These are phyloP conservation scores for Orbilia oligospora DNA, from an alignment of 2,329 filamentous ascomycete genomes.

Conservation along the genomic window DNA sequence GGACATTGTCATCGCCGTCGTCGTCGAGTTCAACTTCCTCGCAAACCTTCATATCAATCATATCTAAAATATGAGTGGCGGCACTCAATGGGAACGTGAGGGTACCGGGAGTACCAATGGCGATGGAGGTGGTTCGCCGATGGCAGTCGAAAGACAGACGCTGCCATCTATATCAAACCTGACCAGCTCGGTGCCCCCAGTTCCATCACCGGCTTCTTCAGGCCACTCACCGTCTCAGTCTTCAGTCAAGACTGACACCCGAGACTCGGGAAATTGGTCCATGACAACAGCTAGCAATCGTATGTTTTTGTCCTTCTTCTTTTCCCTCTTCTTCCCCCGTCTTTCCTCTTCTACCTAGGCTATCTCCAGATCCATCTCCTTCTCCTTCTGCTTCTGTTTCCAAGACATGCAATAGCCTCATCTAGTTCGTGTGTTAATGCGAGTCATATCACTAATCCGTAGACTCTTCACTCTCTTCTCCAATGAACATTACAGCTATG, in stretches of 20 bases:
- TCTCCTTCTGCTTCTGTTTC: not conserved
- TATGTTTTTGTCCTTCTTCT: slow-evolving; percentile 42
- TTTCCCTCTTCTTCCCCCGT: slow-evolving; percentile 6
- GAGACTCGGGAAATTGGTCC: slow-evolving; percentile 65
- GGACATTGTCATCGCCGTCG: slow-evolving; percentile 5
- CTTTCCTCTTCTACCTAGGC: not conserved
- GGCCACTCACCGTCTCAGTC: slow-evolving; percentile 59
- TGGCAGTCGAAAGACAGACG: slow-evolving; percentile 55
- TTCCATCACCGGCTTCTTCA: slow-evolving; percentile 54
- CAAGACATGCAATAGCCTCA: not conserved
- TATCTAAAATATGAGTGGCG: slow-evolving; percentile 44
- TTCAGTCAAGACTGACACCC: slow-evolving; percentile 60
- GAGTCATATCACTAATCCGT: slow-evolving; percentile 52
- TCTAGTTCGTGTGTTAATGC: slow-evolving; percentile 18
- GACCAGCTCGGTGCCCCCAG: slow-evolving; percentile 53
- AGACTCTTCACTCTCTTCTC: slow-evolving; percentile 62
- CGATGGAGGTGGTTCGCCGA: slow-evolving; percentile 43
- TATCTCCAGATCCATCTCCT: slow-evolving; percentile 8
- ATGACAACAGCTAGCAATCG: slow-evolving; percentile 64
- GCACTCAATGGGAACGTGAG: slow-evolving; percentile 54
- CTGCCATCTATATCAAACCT: slow-evolving; percentile 59
- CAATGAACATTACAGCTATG: slow-evolving; percentile 64
- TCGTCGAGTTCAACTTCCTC: not conserved
- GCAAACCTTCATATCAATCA: slow-evolving; percentile 7
- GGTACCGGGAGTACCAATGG: slow-evolving; percentile 7